Evolutionary conservation across 2,329 filamentous ascomycete species (phyloP), one percentile per base, ranked within the genome.

Genomic region (Epichloe gansuensis): DNA sequence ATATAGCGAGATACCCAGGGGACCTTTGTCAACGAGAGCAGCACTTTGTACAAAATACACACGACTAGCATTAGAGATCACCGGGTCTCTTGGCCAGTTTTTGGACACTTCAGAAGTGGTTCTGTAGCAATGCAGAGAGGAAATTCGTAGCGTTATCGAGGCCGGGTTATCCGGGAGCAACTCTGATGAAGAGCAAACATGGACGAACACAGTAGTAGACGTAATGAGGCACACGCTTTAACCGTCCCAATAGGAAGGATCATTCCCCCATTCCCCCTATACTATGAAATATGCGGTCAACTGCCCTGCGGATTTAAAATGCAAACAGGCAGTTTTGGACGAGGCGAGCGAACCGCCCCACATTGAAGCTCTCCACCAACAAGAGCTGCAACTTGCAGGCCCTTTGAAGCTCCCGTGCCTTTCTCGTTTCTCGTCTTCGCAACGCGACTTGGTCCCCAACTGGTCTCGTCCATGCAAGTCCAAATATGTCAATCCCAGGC

Each of bases 401-500:
- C 36, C 36, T 38, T 15, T 31, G 31, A 9, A 49, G 47, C 39
- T 42, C 5, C 11, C 15, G 9, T 9, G 6, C 9, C 5, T 42
- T n/a, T 17, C 12, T 49, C 27, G 4, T 8, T 40, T 23, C 17
- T 49, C 35, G 44, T 11, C 36, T 41, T 47, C 35, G 42, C 34
- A 44, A 39, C 42, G 25, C 41, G 34, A 31, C 42, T 25, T n/a
- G 11, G 40, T 31, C 47, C 36, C 31, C 23, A 42, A 21, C 40
- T 45, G 39, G 40, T 46, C 45, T 36, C 40, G 58, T 64, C 58
- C 51, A 67, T 68, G 66, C 66, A 67, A 63, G 55, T 34, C 45
- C 54, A 53, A 55, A 49, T 59, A 87, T 87, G 84, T 87, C 84
- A 60, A 84, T 88, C 64, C 84, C 84, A 59, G 84, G 84, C 61